These are phyloP conservation scores for Pichia sp. DNA, from an alignment of 1,139 yeast genomes.

Conservation along the genomic window DNA sequence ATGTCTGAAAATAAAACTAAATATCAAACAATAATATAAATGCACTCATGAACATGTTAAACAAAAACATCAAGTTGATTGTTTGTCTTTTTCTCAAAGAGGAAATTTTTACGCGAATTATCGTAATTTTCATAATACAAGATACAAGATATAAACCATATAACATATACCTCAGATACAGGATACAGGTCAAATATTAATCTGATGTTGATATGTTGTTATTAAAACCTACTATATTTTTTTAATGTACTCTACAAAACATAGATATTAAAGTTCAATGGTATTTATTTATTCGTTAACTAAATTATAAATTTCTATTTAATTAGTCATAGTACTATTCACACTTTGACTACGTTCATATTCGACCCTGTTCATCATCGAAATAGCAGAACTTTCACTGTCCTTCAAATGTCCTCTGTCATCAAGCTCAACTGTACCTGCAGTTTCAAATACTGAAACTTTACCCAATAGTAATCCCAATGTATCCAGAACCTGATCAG, in stretches of 20 bases:
- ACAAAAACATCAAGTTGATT: not conserved
- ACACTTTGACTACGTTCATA: conserved; percentile 2
- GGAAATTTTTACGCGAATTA: not conserved
- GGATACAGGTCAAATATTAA: too few species aligned
- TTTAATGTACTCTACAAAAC: too few species aligned
- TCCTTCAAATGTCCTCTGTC: conserved; percentile 62
- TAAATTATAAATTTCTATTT: not conserved
- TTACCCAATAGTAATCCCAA: conserved; percentile 73
- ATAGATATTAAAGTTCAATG: not conserved
- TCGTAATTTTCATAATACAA: too few species aligned
- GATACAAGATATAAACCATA: too few species aligned
- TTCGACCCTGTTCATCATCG: conserved; percentile 34
- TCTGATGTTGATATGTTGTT: too few species aligned
- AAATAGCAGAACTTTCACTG: conserved; percentile 40
- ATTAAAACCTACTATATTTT: too few species aligned
- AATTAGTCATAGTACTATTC: not conserved
- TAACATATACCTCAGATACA: too few species aligned
- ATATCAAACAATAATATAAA: not conserved
- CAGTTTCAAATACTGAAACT: conserved; percentile 68
- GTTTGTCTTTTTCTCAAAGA: not conserved
- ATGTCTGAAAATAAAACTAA: too few species aligned
- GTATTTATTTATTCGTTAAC: not conserved
- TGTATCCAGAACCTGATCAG: conserved; percentile 78
- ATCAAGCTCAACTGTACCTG: conserved; percentile 67
- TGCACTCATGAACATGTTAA: not conserved